These are phyloP conservation scores for Smallanthus sonchifolius DNA, from an alignment of 129 eudicot species.

Conservation along the genomic window DNA sequence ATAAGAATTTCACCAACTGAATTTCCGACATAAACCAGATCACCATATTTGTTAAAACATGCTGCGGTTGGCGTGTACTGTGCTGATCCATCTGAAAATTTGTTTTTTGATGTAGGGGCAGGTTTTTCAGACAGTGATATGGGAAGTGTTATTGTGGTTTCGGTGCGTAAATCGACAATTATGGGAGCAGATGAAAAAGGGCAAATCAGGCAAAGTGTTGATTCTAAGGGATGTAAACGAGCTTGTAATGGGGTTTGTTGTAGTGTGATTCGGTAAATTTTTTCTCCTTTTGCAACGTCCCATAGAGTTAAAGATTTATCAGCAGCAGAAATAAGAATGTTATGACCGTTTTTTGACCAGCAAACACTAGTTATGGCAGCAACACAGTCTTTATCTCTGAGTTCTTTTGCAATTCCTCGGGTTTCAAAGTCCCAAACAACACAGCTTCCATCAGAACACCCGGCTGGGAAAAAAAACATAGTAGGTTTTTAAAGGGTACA, in stretches of 20 bases:
- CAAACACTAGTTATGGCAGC: slow-evolving; percentile 86
- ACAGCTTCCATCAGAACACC: slow-evolving; percentile 90
- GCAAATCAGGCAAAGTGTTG: slow-evolving; percentile 72
- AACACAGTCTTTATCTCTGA: slow-evolving; percentile 65
- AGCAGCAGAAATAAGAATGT: slow-evolving; percentile 79
- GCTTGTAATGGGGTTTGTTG: slow-evolving; percentile 86
- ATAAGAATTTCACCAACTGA: slow-evolving; percentile 33
- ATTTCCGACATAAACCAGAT: slow-evolving; percentile 33
- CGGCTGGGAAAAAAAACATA: slow-evolving; percentile 49
- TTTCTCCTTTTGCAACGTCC: slow-evolving; percentile 87
- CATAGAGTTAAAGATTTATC: slow-evolving; percentile 76
- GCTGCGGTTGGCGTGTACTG: slow-evolving; percentile 36
- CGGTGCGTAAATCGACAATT: slow-evolving; percentile 59
- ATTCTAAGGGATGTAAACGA: slow-evolving; percentile 72
- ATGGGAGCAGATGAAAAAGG: slow-evolving; percentile 93
- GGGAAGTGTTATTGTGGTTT: slow-evolving; percentile 59
- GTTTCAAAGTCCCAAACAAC: slow-evolving; percentile 93
- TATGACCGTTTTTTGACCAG: slow-evolving; percentile 87
- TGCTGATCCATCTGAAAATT: slow-evolving; percentile 29
- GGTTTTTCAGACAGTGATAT: slow-evolving; percentile 45
- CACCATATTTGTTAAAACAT: slow-evolving; percentile 33
- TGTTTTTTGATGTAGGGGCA: slow-evolving; percentile 24
- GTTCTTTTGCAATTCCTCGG: slow-evolving; percentile 77
- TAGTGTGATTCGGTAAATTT: slow-evolving; percentile 46
- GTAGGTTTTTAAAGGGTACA: not conserved